Evolutionary conservation across 2,329 filamentous ascomycete genomes (phyloP).

Genomic region (Simplicillium aogashimaense): DNA sequence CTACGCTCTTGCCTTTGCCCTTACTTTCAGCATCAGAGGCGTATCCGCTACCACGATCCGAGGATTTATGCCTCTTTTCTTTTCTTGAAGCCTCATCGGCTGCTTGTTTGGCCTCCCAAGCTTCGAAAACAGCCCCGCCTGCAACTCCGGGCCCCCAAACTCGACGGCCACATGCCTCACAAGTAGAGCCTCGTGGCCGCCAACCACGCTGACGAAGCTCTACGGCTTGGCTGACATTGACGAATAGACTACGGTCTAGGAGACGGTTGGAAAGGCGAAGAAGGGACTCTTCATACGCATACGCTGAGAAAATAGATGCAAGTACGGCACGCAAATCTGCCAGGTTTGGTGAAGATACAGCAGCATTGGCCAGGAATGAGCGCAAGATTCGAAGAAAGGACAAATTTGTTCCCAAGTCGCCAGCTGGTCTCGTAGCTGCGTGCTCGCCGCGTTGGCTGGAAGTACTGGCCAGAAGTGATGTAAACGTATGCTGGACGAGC

Average conservation of each 20-base stretch:
- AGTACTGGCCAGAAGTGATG: constrained; percentile 69
- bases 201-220: constrained; percentile 74
- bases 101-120: constrained; percentile 60
- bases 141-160: constrained; percentile 80
- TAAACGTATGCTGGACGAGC: constrained; percentile 85
- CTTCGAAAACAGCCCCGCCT: constrained; percentile 65
- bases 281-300: constrained; percentile 89
- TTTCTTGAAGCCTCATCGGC: constrained; percentile 34
- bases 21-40: constrained; percentile 14
- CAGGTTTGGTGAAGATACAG: constrained; percentile 72
- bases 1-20: constrained; percentile 33
- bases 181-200: constrained; percentile 77
- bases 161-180: constrained; percentile 73
- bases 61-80: constrained; percentile 26
- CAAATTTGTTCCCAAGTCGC: constrained; percentile 42
- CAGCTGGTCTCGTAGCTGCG: constrained; percentile 21
- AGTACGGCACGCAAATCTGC: constrained; percentile 80
- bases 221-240: constrained; percentile 66
- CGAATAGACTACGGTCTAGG: constrained; percentile 80
- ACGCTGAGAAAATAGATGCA: constrained; percentile 84
- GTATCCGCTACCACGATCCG: constrained; percentile 18
- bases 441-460: constrained; percentile 35
- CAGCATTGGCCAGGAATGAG: constrained; percentile 77
- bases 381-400: constrained; percentile 85
- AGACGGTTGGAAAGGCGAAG: constrained; percentile 76